phyloP scores from a whole-genome alignment of 2,329 filamentous ascomycete species.

The Plectosphaerella cucumerina region DNA sequence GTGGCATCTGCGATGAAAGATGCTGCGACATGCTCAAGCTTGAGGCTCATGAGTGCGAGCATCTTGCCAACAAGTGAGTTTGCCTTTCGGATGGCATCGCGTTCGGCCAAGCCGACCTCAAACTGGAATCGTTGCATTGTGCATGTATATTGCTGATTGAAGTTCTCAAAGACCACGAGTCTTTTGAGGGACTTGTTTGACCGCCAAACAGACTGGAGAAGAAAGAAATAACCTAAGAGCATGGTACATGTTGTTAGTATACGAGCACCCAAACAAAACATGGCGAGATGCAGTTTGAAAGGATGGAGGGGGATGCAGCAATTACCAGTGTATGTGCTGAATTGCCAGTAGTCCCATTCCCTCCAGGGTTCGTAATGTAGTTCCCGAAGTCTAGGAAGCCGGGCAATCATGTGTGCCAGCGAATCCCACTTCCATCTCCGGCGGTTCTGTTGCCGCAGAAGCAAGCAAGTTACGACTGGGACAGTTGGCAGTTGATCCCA shows the following conservation, averaged over 20 bases:
- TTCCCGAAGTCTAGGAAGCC: constrained; percentile 23
- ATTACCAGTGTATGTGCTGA: no score
- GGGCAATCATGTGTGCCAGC: constrained; percentile 22
- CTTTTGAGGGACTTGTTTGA: constrained; percentile 12
- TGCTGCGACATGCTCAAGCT: constrained; percentile 19
- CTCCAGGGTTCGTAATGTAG: constrained; percentile 27
- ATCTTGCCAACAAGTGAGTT: constrained; percentile 11
- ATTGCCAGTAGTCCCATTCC: no score
- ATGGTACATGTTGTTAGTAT: background rate
- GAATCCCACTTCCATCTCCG: constrained; percentile 21
- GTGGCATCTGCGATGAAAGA: constrained; percentile 21
- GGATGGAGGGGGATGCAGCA: no score
- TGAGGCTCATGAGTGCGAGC: constrained; percentile 15
- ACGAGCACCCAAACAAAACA: no score
- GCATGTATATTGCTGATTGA: constrained; percentile 23
- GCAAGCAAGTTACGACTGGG: constrained; percentile 21
- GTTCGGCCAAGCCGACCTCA: background rate
- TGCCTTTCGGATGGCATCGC: constrained; percentile 13
- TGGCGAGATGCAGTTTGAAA: no score
- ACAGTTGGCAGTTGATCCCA: constrained; percentile 20
- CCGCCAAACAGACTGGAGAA: constrained; percentile 4
- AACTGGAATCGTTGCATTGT: constrained; percentile 10
- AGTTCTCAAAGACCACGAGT: constrained; percentile 25
- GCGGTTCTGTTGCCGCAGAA: constrained; percentile 26
- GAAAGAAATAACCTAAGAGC: background rate